Evolutionary conservation across 1,284 basidiomycete species (phyloP).

Genomic region (Kalmanozyma brasiliensis): DNA sequence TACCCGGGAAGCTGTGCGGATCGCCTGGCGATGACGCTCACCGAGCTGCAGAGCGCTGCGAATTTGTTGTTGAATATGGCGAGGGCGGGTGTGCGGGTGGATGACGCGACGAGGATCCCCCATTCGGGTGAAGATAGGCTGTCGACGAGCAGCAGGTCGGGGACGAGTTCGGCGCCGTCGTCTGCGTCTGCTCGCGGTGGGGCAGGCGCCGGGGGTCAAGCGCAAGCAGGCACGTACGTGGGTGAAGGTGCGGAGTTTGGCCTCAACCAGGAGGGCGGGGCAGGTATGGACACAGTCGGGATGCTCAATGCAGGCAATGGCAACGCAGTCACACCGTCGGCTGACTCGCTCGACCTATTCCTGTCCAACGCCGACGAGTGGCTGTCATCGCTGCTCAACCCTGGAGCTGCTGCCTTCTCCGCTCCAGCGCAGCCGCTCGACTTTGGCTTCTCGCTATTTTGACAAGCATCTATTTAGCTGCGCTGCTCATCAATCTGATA

Average conservation of each 20-base stretch:
- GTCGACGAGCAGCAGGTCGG: slow-evolving; percentile 15
- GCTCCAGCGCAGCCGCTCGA: slow-evolving; percentile 35
- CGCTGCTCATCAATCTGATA: too few species aligned
- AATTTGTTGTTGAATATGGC: slow-evolving; percentile 45
- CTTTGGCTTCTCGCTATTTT: slow-evolving; percentile 38
- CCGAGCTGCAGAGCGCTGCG: slow-evolving; percentile 39
- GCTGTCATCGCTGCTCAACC: slow-evolving; percentile 42
- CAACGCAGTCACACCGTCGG: slow-evolving; percentile 24
- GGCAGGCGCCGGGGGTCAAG: background rate
- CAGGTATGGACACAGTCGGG: slow-evolving; percentile 1
- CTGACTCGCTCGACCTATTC: slow-evolving; percentile 41
- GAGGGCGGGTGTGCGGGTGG: slow-evolving; percentile 36
- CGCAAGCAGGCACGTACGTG: slow-evolving; percentile 5
- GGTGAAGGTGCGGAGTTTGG: slow-evolving; percentile 2
- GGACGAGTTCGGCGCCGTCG: slow-evolving; percentile 19
- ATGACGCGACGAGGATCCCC: slow-evolving; percentile 40
- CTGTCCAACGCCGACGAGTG: slow-evolving; percentile 44
- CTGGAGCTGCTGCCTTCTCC: slow-evolving; percentile 29
- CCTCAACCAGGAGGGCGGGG: background rate
- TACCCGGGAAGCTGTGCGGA: slow-evolving; percentile 42
- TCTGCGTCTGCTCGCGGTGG: slow-evolving; percentile 1
- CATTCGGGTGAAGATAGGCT: slow-evolving; percentile 21
- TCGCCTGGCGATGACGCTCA: slow-evolving; percentile 34
- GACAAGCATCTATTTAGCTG: too few species aligned
- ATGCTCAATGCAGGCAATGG: slow-evolving; percentile 10